Conservation (phyloP, 495 filamentous ascomycete genomes). For the Niebla homalea region DNA sequence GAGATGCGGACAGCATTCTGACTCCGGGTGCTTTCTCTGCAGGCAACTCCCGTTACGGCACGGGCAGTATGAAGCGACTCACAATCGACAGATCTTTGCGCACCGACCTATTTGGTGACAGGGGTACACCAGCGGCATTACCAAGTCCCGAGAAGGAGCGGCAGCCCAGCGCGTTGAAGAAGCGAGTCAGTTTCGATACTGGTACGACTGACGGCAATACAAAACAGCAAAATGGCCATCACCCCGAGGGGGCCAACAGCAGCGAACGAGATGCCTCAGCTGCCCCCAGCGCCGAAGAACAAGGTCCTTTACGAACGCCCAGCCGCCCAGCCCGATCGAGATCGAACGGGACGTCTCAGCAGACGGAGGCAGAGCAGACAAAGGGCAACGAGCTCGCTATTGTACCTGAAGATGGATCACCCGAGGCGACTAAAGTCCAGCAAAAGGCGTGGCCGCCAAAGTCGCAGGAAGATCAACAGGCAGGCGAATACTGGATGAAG, state of each 20-base stretch:
- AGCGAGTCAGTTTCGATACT: conserved; percentile 83
- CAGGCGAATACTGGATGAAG: conserved; percentile 75
- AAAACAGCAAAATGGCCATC: conserved; percentile 13
- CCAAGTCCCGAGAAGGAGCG: conserved; percentile 20
- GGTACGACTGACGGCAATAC: conserved; percentile 31
- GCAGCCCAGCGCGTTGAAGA: conserved; percentile 43
- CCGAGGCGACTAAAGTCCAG: conserved; percentile 25
- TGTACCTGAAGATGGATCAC: conserved; percentile 55
- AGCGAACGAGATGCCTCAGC: conserved; percentile 34
- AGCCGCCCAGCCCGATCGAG: conserved; percentile 26
- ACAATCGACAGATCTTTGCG: conserved; percentile 77
- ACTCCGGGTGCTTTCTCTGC: conserved; percentile 75
- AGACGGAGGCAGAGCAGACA: conserved; percentile 59
- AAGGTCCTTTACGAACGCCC: conserved; percentile 51
- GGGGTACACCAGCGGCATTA: conserved; percentile 28
- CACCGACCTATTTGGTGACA: conserved; percentile 54
- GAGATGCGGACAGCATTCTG: conserved; percentile 68
- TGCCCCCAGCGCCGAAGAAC: conserved; percentile 49
- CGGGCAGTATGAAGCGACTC: conserved; percentile 69
- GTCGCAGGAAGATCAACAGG: conserved; percentile 38
- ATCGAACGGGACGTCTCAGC: conserved; percentile 25
- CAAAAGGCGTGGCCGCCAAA: conserved; percentile 21
- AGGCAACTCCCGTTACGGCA: conserved; percentile 45
- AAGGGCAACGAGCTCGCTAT: conserved; percentile 65
- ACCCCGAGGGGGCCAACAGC: conserved; percentile 25